Base-by-base conservation (phyloP, 2,329 filamentous ascomycete species). In the Talaromyces funiculosus region DNA sequence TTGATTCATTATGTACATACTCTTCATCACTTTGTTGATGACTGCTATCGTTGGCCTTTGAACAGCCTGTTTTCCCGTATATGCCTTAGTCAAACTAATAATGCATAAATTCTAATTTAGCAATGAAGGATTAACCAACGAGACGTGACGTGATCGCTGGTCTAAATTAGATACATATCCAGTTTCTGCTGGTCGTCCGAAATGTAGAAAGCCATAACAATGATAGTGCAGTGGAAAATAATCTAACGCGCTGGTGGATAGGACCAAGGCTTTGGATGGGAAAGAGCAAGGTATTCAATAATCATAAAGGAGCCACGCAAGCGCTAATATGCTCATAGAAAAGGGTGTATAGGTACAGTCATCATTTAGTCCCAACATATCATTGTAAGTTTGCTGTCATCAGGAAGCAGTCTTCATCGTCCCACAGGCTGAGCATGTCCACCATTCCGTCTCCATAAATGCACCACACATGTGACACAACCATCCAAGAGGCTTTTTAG, bases 401-500 rank as follows among this genome's bases (percentile, higher is more conserved):
- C 37, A 82, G n/a, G 81, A 83, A 42, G 70, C 71, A 37, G 71
- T 66, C 69, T 86, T 87, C 82, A 87, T 83, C 8, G 71, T 75
- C 54, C 84, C 84, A 69, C 85, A 87, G 10, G 75, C 75, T 14
- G 81, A 80, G 65, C 85, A 87, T 4, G 83, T 86, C 84, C 84
- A 87, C 84, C 84, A 87, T 65, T 84, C 74, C 20, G 78, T 79
- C 69, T 87, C 85, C 83, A 86, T 87, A 62, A 85, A 87, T 0
- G 80, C 79, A 5, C 83, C 82, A 62, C 85, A 88, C 5, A 74
- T 72, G 56, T 75, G 66, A 68, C 85, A 88, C 58, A 80, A 75
- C 85, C 85, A 87, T 1, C 84, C 84, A 20, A 85, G 66, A 2
- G 81, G 78, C 49, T 79, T 73, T 40, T 75, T 76, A 20, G 73